Base-by-base conservation (phyloP, 768 basidiomycete species). In the Suillus spraguei region DNA sequence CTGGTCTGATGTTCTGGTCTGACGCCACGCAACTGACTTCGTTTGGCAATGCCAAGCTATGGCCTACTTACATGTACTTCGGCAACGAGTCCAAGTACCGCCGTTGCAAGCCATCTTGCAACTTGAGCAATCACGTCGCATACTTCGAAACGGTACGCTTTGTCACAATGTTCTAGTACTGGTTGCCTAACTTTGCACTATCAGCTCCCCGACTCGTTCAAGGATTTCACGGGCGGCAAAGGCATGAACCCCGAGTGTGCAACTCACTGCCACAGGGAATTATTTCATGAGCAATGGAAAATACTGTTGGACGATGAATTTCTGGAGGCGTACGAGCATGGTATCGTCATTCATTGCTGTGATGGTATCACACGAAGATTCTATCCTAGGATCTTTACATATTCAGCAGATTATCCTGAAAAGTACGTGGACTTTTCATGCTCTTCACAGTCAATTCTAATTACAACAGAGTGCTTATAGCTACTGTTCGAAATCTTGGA, bases 391-490 rank as follows among this genome's bases (percentile, higher is more conserved):
- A 66, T 69, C 14, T 69, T 69, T 11, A 69, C 62, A 2, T 69
- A 68, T 22, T 65, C 65, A 0, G 68, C 65, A 16, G 68, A 69
- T 24, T 69, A 69, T 59, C 68, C 68, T 0, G 75, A 79, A 49
- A 77, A 44, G 42, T 44, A 22, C 14, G 22, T 42, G 58, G n/a
- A 20, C 41, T 42, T n/a, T 0, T 9, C 4, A 8, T 22, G n/a
- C 41, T 41, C 41, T 41, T 41, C 75, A 76, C 77, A n/a, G 0
- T n/a, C 9, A 7, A 28, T 49, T 14, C 13, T 49, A 2, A 49
- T 28, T 49, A 16, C 11, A 2, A 0, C 24, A 49, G 47, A 24
- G 22, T 49, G 2, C 47, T 49, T 3, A 49, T 49, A 49, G 47
- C 47, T 5, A 49, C 3, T 0, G 47, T 49, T 3, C 6, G 14